Percentiles rank a stretch among this genome's conserved stretches.
phyloP scores from a whole-genome alignment of 2,329 filamentous ascomycete species.

The Aspergillus latus region DNA sequence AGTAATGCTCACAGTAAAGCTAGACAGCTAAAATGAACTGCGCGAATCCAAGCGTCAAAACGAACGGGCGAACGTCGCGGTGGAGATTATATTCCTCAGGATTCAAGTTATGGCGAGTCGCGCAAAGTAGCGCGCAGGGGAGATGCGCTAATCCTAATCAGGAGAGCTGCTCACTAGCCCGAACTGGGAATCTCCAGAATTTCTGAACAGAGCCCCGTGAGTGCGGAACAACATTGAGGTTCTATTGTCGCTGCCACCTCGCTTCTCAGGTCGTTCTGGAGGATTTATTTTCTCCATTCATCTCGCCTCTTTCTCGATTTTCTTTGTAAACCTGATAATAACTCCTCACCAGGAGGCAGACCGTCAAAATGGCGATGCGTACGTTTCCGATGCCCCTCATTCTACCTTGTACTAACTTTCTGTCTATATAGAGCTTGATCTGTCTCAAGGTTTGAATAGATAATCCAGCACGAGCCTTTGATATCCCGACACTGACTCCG shows the following conservation, averaged over 20 bases:
- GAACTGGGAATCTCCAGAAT: constrained; percentile 36
- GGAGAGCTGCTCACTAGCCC: constrained; percentile 43
- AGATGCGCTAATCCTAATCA: constrained; percentile 37
- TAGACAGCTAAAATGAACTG: background rate
- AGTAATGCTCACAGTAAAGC: background rate
- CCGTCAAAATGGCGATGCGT: constrained; percentile 51
- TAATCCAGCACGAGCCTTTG: background rate
- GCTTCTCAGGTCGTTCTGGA: constrained; percentile 13
- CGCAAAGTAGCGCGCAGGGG: constrained; percentile 27
- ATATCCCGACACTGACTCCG: constrained; percentile 22
- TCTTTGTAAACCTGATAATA: constrained; percentile 1
- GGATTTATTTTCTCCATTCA: constrained; percentile 17
- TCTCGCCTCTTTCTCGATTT: constrained; percentile 3
- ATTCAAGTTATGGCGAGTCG: constrained; percentile 21
- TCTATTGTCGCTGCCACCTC: constrained; percentile 25
- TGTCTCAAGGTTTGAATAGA: constrained; percentile 44
- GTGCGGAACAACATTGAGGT: constrained; percentile 23
- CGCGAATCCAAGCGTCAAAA: background rate
- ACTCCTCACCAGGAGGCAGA: constrained; percentile 34
- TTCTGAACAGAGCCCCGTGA: constrained; percentile 28
- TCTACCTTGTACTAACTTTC: constrained; percentile 28
- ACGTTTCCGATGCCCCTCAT: constrained; percentile 42
- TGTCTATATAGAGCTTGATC: constrained; percentile 44
- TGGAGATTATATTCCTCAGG: constrained; percentile 10
- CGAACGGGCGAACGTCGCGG: background rate